Base-by-base conservation (phyloP, 2,329 filamentous ascomycete genomes). In the Neonectria magnoliae region DNA sequence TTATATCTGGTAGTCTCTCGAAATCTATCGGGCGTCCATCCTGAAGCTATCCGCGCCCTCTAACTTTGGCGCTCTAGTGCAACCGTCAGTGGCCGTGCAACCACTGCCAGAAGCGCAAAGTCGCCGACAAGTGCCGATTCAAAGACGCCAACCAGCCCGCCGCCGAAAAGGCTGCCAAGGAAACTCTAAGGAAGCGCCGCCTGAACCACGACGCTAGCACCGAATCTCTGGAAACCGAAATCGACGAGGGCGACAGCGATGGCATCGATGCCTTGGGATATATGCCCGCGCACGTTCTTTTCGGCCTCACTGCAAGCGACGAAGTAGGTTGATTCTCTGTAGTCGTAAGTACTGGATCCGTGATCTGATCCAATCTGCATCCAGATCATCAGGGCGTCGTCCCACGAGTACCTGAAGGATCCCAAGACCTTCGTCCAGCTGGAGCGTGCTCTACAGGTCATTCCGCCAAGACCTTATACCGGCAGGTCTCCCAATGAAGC, bases 41-140 rank as follows among this genome's bases (percentile, higher is more conserved):
- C n/a, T 20, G 38, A 42, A 11, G 38, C n/a, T 20, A 14, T 27
- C 9, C 25, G 10, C 14, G 20, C 3, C 22, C 20, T 5, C 60
- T 62, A 42, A 62, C 48, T 6, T 9, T 22, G 14, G 14, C 41
- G 16, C 31, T 42, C 29, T 31, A 81, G 79, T 81, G 79, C 71
- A 79, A 79, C 60, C 77, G 78, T 33, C 75, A 79, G 57, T 81
- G 78, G 78, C 79, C 79, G 8, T 81, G 79, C 60, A 77, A 76
- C 54, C 79, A 80, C 59, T 81, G 79, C 60, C 76, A 78, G 62
- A 80, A 79, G 61, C 78, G 79, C 66, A 79, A 80, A 60, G 77
- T 80, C 29, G 74, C 76, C 47, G 74, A 78, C 60, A 76, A 76
- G 65, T 81, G 79, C 60, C 72, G 72, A 44, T 81, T 80, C 64